These are phyloP conservation scores for Botryotinia globosa DNA, from an alignment of 2,329 filamentous ascomycete genomes.

Conservation along the genomic window DNA sequence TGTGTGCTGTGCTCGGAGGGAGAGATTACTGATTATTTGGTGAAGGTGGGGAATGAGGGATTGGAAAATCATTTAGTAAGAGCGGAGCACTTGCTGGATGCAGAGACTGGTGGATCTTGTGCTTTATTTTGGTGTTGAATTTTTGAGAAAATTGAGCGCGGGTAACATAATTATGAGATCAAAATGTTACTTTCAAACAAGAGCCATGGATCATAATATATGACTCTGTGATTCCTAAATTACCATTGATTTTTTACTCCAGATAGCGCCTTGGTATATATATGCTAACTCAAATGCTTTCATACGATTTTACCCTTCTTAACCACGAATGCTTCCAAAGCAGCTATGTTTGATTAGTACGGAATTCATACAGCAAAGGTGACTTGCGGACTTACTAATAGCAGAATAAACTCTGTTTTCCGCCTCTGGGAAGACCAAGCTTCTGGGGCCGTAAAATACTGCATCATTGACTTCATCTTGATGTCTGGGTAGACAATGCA, in stretches of 20 bases:
- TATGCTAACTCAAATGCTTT: slow-evolving; percentile 6
- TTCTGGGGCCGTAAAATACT: slow-evolving; percentile 85
- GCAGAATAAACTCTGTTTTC: slow-evolving; percentile 94
- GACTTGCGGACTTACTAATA: slow-evolving; percentile 54
- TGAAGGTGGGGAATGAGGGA: too few relatives aligned
- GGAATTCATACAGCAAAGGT: neutral
- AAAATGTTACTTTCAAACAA: neutral
- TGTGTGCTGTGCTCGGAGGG: neutral
- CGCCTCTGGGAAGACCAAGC: slow-evolving; percentile 87
- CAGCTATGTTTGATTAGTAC: slow-evolving; percentile 48
- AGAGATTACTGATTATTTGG: neutral
- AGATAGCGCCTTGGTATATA: slow-evolving; percentile 17
- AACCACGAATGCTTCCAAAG: slow-evolving; percentile 85
- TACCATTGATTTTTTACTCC: slow-evolving; percentile 16
- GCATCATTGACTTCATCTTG: slow-evolving; percentile 90
- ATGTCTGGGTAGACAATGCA: slow-evolving; percentile 95
- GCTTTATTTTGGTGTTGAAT: neutral
- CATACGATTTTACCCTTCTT: slow-evolving; percentile 75
- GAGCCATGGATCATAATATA: neutral
- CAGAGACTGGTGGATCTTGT: neutral
- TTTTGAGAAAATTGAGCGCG: neutral
- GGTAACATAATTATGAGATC: neutral
- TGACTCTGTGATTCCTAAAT: slow-evolving; percentile 3
- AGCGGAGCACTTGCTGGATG: neutral
- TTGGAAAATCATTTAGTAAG: too few relatives aligned